phyloP scores from a whole-genome alignment of 345 rosid species.

The Trapa incisa region DNA sequence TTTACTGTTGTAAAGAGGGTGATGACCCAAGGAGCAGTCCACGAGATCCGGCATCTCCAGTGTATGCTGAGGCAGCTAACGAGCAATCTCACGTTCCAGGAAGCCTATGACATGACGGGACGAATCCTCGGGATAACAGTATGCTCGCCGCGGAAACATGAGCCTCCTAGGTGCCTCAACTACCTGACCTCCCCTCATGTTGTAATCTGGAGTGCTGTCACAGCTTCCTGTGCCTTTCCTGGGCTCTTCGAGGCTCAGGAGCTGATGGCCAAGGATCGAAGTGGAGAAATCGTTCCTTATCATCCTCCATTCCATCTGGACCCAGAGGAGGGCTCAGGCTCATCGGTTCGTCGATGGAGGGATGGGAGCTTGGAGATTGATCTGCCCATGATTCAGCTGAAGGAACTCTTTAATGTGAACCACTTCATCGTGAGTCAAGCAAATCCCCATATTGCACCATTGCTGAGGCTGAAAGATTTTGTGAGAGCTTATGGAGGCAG shows the following conservation, averaged over 20 bases:
- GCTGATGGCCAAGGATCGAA: slow-evolving; percentile 91
- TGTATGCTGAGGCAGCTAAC: slow-evolving; percentile 84
- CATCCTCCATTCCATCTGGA: slow-evolving; percentile 90
- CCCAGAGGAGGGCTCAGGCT: slow-evolving; percentile 59
- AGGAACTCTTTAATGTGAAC: slow-evolving; percentile 92
- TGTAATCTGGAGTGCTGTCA: slow-evolving; percentile 97
- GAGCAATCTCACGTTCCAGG: slow-evolving; percentile 92
- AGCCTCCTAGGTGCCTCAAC: slow-evolving; percentile 96
- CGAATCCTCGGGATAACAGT: slow-evolving; percentile 89
- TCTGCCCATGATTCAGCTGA: slow-evolving; percentile 95
- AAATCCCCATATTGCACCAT: slow-evolving; percentile 91
- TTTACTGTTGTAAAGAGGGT: slow-evolving; percentile 74
- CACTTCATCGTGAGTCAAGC: slow-evolving; percentile 97
- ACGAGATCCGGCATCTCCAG: slow-evolving; percentile 81
- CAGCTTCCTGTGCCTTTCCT: slow-evolving; percentile 97
- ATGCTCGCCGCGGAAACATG: slow-evolving; percentile 97
- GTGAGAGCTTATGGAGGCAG: slow-evolving; percentile 84
- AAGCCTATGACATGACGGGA: slow-evolving; percentile 95
- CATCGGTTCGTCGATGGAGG: slow-evolving; percentile 77
- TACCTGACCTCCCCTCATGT: slow-evolving; percentile 97
- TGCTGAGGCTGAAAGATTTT: slow-evolving; percentile 65
- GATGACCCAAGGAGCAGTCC: slow-evolving; percentile 81
- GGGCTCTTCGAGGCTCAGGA: slow-evolving; percentile 98
- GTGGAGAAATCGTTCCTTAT: slow-evolving; percentile 86
- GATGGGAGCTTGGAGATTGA: slow-evolving; percentile 98